Base-by-base conservation (phyloP, 2,329 filamentous ascomycete genomes). In the Penicillium frequentans region DNA sequence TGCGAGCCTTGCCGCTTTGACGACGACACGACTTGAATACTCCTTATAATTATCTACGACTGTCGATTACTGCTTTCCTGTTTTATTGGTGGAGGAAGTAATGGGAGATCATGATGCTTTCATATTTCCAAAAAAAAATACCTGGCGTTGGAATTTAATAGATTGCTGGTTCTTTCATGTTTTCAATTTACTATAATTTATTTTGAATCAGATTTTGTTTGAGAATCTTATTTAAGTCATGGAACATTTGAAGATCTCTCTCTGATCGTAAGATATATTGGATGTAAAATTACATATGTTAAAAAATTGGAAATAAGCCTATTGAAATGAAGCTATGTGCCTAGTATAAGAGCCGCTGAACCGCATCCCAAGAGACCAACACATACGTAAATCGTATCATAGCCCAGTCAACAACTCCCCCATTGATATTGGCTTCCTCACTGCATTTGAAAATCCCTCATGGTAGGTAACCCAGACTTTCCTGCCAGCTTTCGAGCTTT, bases 371-470 rank as follows among this genome's bases (percentile, higher is more conserved):
- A 29, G 13, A 43, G 19, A 47, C 33, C n/a, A 50, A 35, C n/a
- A 51, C 47, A n/a, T 26, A 55, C 57, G 49, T 56, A 19, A 56
- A 52, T 53, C 23, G 21, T 29, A 58, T 58, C 63, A 73, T 31
- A 79, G 62, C 13, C 76, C 76, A 19, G 71, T 72, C 80, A 96
- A 76, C 66, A 97, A 84, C 73, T 96, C 93, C 59, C 84, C 82
- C 72, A 96, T 73, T 9, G 90, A 90, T 60, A 97, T 86, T 2
- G 91, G 90, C 73, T 96, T 96, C 73, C 90, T 83, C 59, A 97
- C 93, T 11, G 93, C 93, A 81, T 97, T 96, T 55, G 91, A 95
- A 71, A 91, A 87, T 0, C 93, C 93, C 77, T 97, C 93, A 68
- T 96, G 87, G 73, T 87, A 97, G 61, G 86, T 93, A 43, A 96